These are phyloP conservation scores for Solanum clarkiae DNA, from an alignment of 257 asterid genomes.

Conservation along the genomic window DNA sequence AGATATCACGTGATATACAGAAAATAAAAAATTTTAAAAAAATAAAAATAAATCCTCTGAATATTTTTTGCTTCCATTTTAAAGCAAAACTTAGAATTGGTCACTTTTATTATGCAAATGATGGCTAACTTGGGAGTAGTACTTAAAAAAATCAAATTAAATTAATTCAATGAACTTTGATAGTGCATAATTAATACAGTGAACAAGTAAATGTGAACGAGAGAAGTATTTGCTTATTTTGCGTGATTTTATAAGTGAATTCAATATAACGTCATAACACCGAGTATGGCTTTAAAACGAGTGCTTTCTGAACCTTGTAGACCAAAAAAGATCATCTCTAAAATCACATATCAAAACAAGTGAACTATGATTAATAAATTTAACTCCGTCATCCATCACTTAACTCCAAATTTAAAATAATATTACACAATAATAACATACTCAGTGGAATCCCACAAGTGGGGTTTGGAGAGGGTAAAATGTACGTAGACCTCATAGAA, in stretches of 20 bases:
- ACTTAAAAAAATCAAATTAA: background rate
- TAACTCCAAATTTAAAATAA: too few relatives aligned
- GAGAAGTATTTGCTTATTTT: background rate
- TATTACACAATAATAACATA: too few relatives aligned
- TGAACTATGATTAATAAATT: too few relatives aligned
- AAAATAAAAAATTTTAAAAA: background rate
- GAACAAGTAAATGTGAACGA: background rate
- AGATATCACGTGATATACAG: background rate
- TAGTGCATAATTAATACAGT: background rate
- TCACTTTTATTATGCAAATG: background rate
- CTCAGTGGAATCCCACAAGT: too few relatives aligned
- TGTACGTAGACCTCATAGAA: too few relatives aligned
- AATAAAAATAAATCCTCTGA: background rate
- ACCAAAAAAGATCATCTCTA: too few relatives aligned
- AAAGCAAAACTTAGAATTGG: background rate
- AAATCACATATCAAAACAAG: too few relatives aligned
- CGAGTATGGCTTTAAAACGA: too few relatives aligned
- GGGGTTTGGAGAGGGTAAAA: too few relatives aligned
- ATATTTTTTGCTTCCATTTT: background rate
- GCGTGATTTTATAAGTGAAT: background rate
- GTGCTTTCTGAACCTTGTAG: too few relatives aligned
- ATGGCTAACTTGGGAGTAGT: background rate
- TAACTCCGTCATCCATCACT: too few relatives aligned
- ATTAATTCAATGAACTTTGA: background rate
- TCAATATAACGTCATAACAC: background rate